A percentile compares a stretch with the other conserved stretches of the same genome.
phyloP scores from a whole-genome alignment of 371 early-diverging fungal species.

The Syncephalastrum monosporum region DNA sequence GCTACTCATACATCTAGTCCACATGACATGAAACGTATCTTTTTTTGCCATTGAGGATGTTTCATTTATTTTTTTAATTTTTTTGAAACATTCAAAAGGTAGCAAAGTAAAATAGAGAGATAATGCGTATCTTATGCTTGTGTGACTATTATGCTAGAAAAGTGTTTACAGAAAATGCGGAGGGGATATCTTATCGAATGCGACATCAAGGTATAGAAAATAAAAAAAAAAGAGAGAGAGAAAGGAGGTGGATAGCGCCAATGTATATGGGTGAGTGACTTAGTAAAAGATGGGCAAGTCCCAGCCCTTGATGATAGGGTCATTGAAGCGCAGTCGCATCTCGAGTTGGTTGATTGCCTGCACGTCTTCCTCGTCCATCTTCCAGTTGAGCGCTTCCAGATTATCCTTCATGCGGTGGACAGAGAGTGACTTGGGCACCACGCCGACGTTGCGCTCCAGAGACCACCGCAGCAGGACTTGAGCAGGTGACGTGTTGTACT shows the following conservation, averaged over 20 bases:
- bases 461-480: constrained; percentile 57
- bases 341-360: constrained; percentile 18
- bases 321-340: constrained; percentile 18
- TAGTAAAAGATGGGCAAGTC: constrained; percentile 26
- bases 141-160: too few species aligned
- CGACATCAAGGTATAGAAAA: too few species aligned
- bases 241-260: not conserved
- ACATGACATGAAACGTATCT: too few species aligned
- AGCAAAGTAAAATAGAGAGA: too few species aligned
- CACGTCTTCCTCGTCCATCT: constrained; percentile 27
- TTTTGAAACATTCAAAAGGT: too few species aligned
- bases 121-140: too few species aligned
- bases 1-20: too few species aligned
- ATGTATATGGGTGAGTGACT: not conserved
- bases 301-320: constrained; percentile 20
- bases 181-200: too few species aligned
- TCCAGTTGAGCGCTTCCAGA: constrained; percentile 21
- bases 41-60: too few species aligned
- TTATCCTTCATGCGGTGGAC: constrained; percentile 43
- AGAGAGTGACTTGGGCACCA: constrained; percentile 64
- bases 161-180: too few species aligned
- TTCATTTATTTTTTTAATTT: too few species aligned
- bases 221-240: not conserved
- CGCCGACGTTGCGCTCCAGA: constrained; percentile 46
- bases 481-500: constrained; percentile 32